Conservation (phyloP, 495 filamentous ascomycete genomes). For the Podospora fimiseda region DNA sequence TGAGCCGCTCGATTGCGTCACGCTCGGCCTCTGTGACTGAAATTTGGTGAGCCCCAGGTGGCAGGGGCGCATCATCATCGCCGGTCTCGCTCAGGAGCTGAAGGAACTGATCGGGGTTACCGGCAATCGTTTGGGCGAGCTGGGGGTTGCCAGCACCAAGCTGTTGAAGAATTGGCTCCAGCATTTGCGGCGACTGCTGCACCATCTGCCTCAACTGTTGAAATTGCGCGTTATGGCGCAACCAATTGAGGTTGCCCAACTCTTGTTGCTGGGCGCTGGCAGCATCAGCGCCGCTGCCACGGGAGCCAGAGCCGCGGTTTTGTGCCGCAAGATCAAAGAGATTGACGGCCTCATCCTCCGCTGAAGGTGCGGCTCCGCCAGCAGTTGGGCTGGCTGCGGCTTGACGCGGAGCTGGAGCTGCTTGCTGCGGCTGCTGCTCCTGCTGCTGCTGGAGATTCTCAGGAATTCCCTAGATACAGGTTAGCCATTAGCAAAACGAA, state of each 20-base stretch:
- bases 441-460: slow-evolving; percentile 60
- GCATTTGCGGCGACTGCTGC: slow-evolving; percentile 94
- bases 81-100: slow-evolving; percentile 78
- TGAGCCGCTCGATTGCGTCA: slow-evolving; percentile 91
- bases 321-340: slow-evolving; percentile 87
- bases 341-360: slow-evolving; percentile 71
- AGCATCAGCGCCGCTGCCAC: slow-evolving; percentile 34
- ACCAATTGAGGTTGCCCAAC: slow-evolving; percentile 79
- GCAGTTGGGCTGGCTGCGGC: slow-evolving; percentile 32
- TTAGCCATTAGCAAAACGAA: slow-evolving; percentile 9
- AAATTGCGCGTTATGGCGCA: slow-evolving; percentile 95
- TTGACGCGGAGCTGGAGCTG: slow-evolving; percentile 25
- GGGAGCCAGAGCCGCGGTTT: slow-evolving; percentile 53
- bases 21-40: slow-evolving; percentile 91
- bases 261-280: slow-evolving; percentile 50
- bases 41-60: slow-evolving; percentile 84
- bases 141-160: slow-evolving; percentile 94
- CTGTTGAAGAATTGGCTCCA: slow-evolving; percentile 94
- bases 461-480: slow-evolving; percentile 68
- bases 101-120: slow-evolving; percentile 88
- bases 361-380: slow-evolving; percentile 38
- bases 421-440: slow-evolving; percentile 19
- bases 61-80: slow-evolving; percentile 67
- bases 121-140: slow-evolving; percentile 80
- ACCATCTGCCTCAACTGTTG: slow-evolving; percentile 95